These are phyloP conservation scores for Xylaria sp. DNA, from an alignment of 2,329 filamentous ascomycete genomes.

Conservation along the genomic window DNA sequence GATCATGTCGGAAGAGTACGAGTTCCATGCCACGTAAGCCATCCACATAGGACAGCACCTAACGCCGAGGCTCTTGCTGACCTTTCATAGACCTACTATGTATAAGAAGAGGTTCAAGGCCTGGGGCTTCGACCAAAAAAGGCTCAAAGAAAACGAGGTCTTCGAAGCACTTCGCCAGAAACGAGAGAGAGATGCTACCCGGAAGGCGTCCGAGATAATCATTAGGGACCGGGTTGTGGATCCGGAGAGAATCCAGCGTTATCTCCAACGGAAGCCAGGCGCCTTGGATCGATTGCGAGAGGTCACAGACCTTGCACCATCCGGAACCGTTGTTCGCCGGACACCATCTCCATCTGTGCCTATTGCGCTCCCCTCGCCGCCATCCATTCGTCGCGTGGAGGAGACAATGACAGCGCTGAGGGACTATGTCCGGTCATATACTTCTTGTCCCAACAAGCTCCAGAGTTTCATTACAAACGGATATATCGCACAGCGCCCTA, in stretches of 20 bases:
- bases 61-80: conserved; percentile 11
- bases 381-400: conserved; percentile 25
- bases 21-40: conserved; percentile 45
- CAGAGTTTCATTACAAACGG: too few relatives aligned
- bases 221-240: conserved; percentile 45
- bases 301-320: background rate
- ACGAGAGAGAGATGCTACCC: conserved; percentile 41
- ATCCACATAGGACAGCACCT: background rate
- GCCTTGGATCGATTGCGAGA: conserved; percentile 6
- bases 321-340: conserved; percentile 6
- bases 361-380: conserved; percentile 19
- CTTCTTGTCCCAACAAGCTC: too few relatives aligned
- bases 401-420: conserved; percentile 27
- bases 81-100: conserved; percentile 42
- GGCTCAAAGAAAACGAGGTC: conserved; percentile 44
- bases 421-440: conserved; percentile 22
- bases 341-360: conserved; percentile 8
- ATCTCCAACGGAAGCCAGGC: conserved; percentile 43
- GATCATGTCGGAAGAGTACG: conserved; percentile 42
- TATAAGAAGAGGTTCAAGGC: conserved; percentile 48
- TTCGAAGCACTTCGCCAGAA: conserved; percentile 43
- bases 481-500: conserved; percentile 6
- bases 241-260: conserved; percentile 44
- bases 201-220: conserved; percentile 40
- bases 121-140: conserved; percentile 47